Evolutionary conservation across 768 basidiomycete genomes (phyloP).

Genomic region (Naganishia vaughanmartiniae): DNA sequence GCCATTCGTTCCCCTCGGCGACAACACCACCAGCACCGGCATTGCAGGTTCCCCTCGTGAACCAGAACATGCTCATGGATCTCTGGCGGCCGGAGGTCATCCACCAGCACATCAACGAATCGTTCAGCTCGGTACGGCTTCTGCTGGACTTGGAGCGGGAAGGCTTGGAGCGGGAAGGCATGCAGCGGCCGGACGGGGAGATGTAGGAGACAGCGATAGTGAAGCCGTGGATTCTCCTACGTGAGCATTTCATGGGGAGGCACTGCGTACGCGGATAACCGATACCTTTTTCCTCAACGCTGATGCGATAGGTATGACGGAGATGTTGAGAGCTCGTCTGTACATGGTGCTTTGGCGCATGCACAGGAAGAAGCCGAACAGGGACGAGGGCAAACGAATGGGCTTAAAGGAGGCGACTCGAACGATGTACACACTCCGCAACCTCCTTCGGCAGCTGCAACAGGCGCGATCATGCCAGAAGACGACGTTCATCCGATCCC

Average conservation of each 20-base stretch:
- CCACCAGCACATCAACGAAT: neutral
- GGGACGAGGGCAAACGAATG: constrained; percentile 6
- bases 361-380: constrained; percentile 24
- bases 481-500: constrained; percentile 9
- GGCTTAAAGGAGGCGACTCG: neutral
- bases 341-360: neutral
- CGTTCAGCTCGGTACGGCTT: constrained; percentile 1
- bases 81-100: neutral
- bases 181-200: too few species aligned
- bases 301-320: constrained; percentile 48
- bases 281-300: neutral
- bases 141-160: too few species aligned
- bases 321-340: constrained; percentile 47
- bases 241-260: constrained; percentile 32
- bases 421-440: constrained; percentile 35
- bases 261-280: neutral
- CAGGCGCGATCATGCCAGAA: neutral
- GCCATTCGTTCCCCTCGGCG: neutral
- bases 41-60: neutral
- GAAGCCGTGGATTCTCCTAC: constrained; percentile 47
- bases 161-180: too few species aligned
- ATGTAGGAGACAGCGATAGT: neutral
- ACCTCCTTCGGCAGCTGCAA: neutral
- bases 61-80: neutral
- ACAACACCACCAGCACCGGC: neutral